Percentiles rank a stretch among this genome's conserved stretches.
Conservation (phyloP, 176 grass and related monocot genomes). For the Oropetium thomaeum region DNA sequence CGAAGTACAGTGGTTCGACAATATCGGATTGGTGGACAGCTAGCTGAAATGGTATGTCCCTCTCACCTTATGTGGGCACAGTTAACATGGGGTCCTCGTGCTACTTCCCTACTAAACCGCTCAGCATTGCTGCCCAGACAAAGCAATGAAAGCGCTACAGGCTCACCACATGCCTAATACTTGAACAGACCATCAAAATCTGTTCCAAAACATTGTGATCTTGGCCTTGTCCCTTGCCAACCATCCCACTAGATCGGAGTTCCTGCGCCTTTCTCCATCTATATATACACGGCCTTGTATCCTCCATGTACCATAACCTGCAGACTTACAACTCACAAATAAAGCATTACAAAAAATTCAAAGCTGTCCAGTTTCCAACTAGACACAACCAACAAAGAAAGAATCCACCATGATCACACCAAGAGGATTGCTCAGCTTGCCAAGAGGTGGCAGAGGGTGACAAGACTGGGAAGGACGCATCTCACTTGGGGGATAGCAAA, state of each 20-base stretch:
- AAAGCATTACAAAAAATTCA: constrained; percentile 2
- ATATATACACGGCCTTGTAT: constrained; percentile 12
- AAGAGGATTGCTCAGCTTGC: constrained; percentile 23
- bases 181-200: constrained; percentile 29
- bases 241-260: neutral
- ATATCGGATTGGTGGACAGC: neutral
- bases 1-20: neutral
- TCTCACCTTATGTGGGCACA: neutral
- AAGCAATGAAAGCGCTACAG: neutral
- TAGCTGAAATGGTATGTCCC: neutral
- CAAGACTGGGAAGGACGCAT: neutral
- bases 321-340: neutral
- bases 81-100: constrained; percentile 16
- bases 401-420: constrained; percentile 17
- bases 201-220: constrained; percentile 1
- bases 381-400: neutral
- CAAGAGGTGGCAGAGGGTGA: constrained; percentile 51
- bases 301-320: neutral
- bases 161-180: neutral
- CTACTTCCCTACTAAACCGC: neutral
- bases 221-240: neutral
- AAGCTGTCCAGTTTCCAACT: neutral
- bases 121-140: neutral
- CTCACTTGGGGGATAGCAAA: neutral
- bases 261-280: neutral